A percentile compares a stretch with the other conserved stretches of the same genome.
These are phyloP conservation scores for Albophoma yamanashiensis DNA, from an alignment of 2,329 filamentous ascomycete species.

Conservation along the genomic window DNA sequence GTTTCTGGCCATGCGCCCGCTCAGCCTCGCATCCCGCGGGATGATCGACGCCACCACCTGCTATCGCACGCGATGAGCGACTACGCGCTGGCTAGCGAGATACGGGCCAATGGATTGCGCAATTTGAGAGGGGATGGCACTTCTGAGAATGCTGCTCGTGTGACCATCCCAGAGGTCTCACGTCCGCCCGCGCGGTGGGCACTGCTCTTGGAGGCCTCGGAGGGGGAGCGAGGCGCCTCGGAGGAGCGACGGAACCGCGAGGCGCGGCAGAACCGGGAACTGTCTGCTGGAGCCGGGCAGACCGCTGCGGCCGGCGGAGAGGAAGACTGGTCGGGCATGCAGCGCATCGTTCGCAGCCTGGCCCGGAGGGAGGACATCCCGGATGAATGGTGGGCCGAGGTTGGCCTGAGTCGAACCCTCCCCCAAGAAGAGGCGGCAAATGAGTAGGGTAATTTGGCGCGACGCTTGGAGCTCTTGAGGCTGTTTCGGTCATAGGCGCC, in stretches of 20 bases:
- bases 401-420: constrained; percentile 52
- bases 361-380: constrained; percentile 64
- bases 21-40: background rate
- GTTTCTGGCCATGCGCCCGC: too few relatives aligned
- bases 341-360: constrained; percentile 60
- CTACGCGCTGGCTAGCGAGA: background rate
- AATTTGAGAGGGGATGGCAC: background rate
- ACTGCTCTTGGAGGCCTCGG: background rate
- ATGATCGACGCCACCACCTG: background rate
- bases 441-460: constrained; percentile 1
- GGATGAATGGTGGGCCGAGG: constrained; percentile 72
- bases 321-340: constrained; percentile 49
- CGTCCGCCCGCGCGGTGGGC: background rate
- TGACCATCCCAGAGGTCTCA: background rate
- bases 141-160: background rate
- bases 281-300: background rate
- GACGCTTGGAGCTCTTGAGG: background rate
- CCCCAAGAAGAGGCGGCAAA: constrained; percentile 14
- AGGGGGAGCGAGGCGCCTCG: background rate
- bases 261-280: background rate
- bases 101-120: background rate
- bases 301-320: constrained; percentile 14
- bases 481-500: background rate
- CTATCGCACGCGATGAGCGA: background rate
- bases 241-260: background rate